phyloP scores from a whole-genome alignment of 2,329 filamentous ascomycete species.

The Hypoxylon sp. region DNA sequence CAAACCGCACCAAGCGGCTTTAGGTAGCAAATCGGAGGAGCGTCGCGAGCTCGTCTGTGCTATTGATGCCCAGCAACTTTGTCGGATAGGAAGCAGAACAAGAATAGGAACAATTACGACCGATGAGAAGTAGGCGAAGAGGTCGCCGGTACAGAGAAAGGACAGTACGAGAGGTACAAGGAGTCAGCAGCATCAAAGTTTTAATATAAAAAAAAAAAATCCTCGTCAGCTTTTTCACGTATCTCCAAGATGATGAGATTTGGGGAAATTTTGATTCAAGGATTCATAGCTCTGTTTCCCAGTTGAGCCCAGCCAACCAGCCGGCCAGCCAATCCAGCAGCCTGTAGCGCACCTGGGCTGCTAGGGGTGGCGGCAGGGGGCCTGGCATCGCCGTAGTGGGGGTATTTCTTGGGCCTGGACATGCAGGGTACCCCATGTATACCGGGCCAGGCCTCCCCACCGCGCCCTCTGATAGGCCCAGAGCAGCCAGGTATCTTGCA shows the following conservation, averaged over 20 bases:
- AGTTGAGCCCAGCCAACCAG: too few species aligned
- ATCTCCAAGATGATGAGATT: constrained; percentile 34
- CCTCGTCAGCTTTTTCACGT: too few species aligned
- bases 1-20: not conserved
- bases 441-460: constrained; percentile 10
- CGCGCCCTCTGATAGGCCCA: constrained; percentile 26
- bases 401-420: constrained; percentile 18
- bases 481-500: constrained; percentile 16
- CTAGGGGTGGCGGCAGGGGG: too few species aligned
- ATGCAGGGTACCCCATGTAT: constrained; percentile 22
- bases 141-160: constrained; percentile 26
- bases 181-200: constrained; percentile 31
- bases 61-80: constrained; percentile 32
- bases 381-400: constrained; percentile 8
- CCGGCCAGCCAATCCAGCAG: too few species aligned
- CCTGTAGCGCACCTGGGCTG: constrained; percentile 6
- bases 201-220: constrained; percentile 29
- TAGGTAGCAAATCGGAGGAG: constrained; percentile 27
- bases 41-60: constrained; percentile 9
- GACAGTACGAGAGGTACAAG: constrained; percentile 14
- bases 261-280: constrained; percentile 23
- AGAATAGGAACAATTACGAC: constrained; percentile 4
- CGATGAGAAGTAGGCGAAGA: not conserved
- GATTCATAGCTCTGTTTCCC: constrained; percentile 9
- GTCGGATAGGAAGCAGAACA: not conserved